A percentile compares a stretch with the other conserved stretches of the same genome.
Conservation (phyloP, 345 rosid genomes). For the Heritiera fomes region DNA sequence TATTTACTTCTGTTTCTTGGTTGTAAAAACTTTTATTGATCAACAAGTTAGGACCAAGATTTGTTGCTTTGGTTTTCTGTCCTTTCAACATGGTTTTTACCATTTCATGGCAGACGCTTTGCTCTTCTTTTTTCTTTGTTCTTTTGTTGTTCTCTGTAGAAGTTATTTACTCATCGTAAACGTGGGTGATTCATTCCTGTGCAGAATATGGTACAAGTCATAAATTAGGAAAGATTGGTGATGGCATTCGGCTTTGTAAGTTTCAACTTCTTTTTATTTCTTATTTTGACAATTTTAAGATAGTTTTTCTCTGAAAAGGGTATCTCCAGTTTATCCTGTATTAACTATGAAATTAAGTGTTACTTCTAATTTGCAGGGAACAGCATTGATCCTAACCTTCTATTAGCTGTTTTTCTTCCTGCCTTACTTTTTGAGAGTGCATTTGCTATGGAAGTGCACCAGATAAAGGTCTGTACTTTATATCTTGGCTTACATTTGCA, state of each 20-base stretch:
- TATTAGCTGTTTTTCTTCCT: constrained; percentile 93
- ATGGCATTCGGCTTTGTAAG: constrained; percentile 94
- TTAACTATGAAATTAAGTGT: constrained; percentile 14
- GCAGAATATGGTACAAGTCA: constrained; percentile 87
- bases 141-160: not conserved
- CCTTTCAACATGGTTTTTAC: not conserved
- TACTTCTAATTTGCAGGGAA: constrained; percentile 61
- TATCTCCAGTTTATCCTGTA: constrained; percentile 4
- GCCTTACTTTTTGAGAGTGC: constrained; percentile 97
- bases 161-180: not conserved
- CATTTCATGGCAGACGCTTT: not conserved
- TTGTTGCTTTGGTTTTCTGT: not conserved
- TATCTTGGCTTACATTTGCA: not conserved
- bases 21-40: no score
- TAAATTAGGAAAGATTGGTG: constrained; percentile 72
- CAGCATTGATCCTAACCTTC: constrained; percentile 72
- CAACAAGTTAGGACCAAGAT: no score
- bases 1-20: no score
- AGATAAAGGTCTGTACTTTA: constrained; percentile 68
- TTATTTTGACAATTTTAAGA: not conserved
- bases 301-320: not conserved
- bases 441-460: constrained; percentile 92
- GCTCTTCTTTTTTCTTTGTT: not conserved
- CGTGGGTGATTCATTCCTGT: constrained; percentile 11
- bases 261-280: constrained; percentile 8